These are phyloP conservation scores for Aspergillus sp. DNA, from an alignment of 2,329 filamentous ascomycete species.

Conservation along the genomic window DNA sequence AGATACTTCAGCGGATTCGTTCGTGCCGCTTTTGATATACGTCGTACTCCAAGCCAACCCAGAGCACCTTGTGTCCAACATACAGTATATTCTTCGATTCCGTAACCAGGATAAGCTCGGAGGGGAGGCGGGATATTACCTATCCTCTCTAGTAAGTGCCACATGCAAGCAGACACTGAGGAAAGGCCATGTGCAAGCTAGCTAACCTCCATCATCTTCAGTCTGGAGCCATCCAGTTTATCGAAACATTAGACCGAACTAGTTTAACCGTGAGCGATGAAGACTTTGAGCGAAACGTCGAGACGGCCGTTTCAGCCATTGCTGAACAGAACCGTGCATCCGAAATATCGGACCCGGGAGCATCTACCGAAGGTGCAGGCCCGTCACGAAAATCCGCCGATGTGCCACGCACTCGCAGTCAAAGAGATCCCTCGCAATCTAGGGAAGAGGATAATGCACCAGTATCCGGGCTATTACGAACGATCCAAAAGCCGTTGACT, in stretches of 20 bases:
- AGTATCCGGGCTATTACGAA: conserved; percentile 80
- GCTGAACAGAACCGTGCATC: conserved; percentile 78
- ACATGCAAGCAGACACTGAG: neutral
- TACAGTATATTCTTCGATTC: conserved; percentile 96
- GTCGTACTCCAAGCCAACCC: conserved; percentile 93
- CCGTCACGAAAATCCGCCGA: conserved; percentile 61
- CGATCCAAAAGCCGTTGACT: conserved; percentile 85
- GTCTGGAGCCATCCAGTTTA: conserved; percentile 84
- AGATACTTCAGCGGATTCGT: conserved; percentile 93
- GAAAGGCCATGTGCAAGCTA: neutral
- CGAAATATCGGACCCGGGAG: conserved; percentile 43
- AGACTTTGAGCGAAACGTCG: conserved; percentile 95
- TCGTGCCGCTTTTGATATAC: conserved; percentile 92
- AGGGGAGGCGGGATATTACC: conserved; percentile 97
- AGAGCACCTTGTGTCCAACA: conserved; percentile 92
- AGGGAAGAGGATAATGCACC: conserved; percentile 72
- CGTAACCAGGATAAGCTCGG: conserved; percentile 95
- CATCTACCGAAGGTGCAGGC: conserved; percentile 52
- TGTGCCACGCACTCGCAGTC: conserved; percentile 53
- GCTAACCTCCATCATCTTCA: conserved; percentile 17
- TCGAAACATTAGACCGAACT: conserved; percentile 93
- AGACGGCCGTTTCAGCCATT: conserved; percentile 91
- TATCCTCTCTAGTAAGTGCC: conserved; percentile 76
- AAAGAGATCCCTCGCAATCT: conserved; percentile 35
- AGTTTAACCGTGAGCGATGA: conserved; percentile 90